Base-by-base conservation (phyloP, 331 rosid genomes). In the Rhamnella rubrinervis region DNA sequence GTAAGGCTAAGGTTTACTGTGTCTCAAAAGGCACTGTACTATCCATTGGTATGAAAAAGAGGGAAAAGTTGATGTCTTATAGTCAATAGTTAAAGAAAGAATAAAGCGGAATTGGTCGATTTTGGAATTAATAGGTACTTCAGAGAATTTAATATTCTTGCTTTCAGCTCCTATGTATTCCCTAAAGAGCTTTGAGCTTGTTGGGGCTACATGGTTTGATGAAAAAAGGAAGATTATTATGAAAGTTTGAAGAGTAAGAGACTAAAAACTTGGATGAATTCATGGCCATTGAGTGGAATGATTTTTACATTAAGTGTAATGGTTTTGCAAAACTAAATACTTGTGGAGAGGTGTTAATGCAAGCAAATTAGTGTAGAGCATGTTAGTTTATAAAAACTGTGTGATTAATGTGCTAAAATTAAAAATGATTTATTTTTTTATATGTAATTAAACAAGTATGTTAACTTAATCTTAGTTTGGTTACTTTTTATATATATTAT, bases 91-190 rank as follows among this genome's bases (percentile, higher is more conserved):
- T 51, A 71, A 71, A 38, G 81, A 62, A 61, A 80, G 81, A 66
- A 75, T 71, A 60, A 62, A 67, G 68, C 67, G 81, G 70, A 62
- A 47, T 39, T 40, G 46, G 46, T 75, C 78, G 7, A 62, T 62
- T 8, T 25, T 12, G 61, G 75, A 31, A 31, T 57, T 31, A 47
- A 80, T 38, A 10, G 81, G 75, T 44, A 67, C 81, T 1, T 80
- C 69, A 20, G 65, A 41, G 39, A 80, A 71, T 9, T 44, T 71
- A 37, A 71, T 68, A 12, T 70, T 23, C 0, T 47, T 40, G 47
- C 26, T 35, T 31, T 71, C 81, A 11, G 75, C 84, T 71, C 81
- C 81, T 8, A 71, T 75, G 61, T 75, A 75, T 63, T 75, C 75
- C 64, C 81, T 80, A 61, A 80, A 80, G 40, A 75, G 78, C 31